phyloP scores from a whole-genome alignment of 805 yeast species.

The Saturnispora galanensis region DNA sequence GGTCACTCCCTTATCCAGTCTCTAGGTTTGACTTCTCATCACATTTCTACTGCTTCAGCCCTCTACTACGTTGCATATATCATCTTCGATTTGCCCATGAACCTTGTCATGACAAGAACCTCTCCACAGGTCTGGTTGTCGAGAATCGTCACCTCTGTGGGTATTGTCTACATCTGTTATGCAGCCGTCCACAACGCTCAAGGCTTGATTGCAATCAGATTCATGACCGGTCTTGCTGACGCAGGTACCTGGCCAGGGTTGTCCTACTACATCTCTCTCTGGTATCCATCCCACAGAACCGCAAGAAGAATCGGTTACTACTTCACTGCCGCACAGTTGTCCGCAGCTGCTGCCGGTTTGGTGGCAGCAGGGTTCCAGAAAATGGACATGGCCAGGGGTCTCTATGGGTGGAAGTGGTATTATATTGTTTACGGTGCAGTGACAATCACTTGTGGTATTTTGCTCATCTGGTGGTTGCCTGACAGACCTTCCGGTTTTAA shows the following conservation, averaged over 20 bases:
- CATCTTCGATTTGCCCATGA: slow-evolving; percentile 82
- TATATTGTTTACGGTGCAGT: slow-evolving; percentile 67
- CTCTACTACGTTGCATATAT: slow-evolving; percentile 76
- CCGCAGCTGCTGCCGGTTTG: slow-evolving; percentile 82
- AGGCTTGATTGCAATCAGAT: slow-evolving; percentile 63
- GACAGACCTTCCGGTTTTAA: slow-evolving; percentile 48
- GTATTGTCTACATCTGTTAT: slow-evolving; percentile 68
- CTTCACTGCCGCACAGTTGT: slow-evolving; percentile 86
- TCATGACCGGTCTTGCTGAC: slow-evolving; percentile 65
- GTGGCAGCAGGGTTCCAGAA: slow-evolving; percentile 83
- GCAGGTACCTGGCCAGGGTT: slow-evolving; percentile 91
- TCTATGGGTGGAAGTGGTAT: slow-evolving; percentile 82
- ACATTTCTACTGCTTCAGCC: slow-evolving; percentile 68
- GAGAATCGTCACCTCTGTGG: slow-evolving; percentile 68
- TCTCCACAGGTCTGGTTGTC: slow-evolving; percentile 82
- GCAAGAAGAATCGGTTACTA: slow-evolving; percentile 79
- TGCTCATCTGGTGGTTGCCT: slow-evolving; percentile 76
- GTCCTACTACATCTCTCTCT: slow-evolving; percentile 71
- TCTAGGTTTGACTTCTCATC: slow-evolving; percentile 42
- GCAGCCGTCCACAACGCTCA: slow-evolving; percentile 43
- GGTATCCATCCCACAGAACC: slow-evolving; percentile 75
- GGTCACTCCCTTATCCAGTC: slow-evolving; percentile 53
- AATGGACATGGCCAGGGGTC: slow-evolving; percentile 63
- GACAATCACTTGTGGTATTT: slow-evolving; percentile 53
- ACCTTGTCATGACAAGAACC: slow-evolving; percentile 69